Evolutionary conservation across 371 early-diverging fungal species (phyloP).

Genomic region (Cokeromyces recurvatus): DNA sequence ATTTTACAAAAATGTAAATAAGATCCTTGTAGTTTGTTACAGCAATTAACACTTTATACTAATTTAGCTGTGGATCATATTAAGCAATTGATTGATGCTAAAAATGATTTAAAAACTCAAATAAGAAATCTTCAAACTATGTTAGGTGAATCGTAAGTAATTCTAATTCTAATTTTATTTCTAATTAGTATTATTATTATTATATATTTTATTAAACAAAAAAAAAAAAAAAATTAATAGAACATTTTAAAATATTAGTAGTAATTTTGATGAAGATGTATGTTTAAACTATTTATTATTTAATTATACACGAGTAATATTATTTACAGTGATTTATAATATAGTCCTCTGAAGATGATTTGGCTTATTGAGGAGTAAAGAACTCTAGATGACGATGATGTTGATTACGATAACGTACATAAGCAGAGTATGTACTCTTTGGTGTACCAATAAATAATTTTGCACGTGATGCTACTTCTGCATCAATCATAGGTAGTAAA

Average conservation of each 20-base stretch:
- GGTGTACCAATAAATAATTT: constrained; percentile 31
- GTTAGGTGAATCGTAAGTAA: constrained; percentile 38
- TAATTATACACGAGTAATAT: neutral
- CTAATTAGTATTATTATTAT: neutral
- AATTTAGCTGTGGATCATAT: constrained; percentile 39
- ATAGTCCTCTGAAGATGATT: constrained; percentile 32
- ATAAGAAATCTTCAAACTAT: constrained; percentile 31
- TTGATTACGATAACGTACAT: constrained; percentile 23
- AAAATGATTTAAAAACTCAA: constrained; percentile 38
- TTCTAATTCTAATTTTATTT: too few species aligned
- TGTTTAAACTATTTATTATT: constrained; percentile 5
- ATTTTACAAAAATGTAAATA: constrained; percentile 56
- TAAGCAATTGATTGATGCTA: constrained; percentile 29
- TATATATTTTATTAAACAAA: neutral
- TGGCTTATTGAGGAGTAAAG: constrained; percentile 26
- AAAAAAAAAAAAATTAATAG: too few species aligned
- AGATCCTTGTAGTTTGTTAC: neutral
- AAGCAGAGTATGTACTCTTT: constrained; percentile 37
- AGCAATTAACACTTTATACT: neutral
- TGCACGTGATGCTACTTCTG: constrained; percentile 30
- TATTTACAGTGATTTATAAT: too few species aligned
- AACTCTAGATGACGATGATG: too few species aligned
- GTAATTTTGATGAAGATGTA: constrained; percentile 31
- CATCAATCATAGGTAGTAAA: constrained; percentile 39
- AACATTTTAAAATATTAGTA: too few species aligned